Evolutionary conservation across 2,329 filamentous ascomycete species (phyloP), one percentile per base, ranked within the genome.

Genomic region (Monosporascus ibericus): DNA sequence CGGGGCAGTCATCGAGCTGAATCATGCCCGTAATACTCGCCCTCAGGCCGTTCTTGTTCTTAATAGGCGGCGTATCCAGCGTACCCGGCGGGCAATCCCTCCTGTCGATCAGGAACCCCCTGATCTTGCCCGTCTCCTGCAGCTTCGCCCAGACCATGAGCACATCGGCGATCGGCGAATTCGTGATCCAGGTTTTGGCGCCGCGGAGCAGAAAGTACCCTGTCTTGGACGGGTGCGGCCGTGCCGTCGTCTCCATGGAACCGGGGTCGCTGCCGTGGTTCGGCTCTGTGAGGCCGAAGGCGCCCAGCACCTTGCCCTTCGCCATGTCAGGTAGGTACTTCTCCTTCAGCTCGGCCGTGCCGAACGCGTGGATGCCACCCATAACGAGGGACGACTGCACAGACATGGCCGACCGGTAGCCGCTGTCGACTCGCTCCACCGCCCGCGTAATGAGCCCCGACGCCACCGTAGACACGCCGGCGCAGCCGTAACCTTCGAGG

Each of bases 21-120:
- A 99, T 96, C 94, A 97, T 97, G 52, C 94, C 94, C 1, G 94
- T 99, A 58, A 96, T 88, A 14, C 90, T 95, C 14, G 94, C 94
- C 53, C 94, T 81, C 34, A 99, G 82, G 2, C 92, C 94, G 56
- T 88, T 96, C 80, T 99, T 99, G 75, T 97, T 84, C 76, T 95
- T 95, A 69, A 99, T 87, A 14, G 88, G 75, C 1, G 94, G 94
- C 6, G 94, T 99, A 70, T 94, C 90, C 15, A 99, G 78, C 1
- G 92, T 95, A 2, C 94, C 92, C 0, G 89, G 78, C 2, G 92
- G 92, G 65, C 92, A 95, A 60, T 90, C 80, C 60, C 84, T 83
- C 60, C 92, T 82, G 72, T 99, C 91, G 34, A 99, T 80, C 47
- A 96, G 72, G 72, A 97, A 99, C 0, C 94, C 94, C 47, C 89